phyloP scores from a whole-genome alignment of 805 yeast species.

The Ogataea polymorpha region DNA sequence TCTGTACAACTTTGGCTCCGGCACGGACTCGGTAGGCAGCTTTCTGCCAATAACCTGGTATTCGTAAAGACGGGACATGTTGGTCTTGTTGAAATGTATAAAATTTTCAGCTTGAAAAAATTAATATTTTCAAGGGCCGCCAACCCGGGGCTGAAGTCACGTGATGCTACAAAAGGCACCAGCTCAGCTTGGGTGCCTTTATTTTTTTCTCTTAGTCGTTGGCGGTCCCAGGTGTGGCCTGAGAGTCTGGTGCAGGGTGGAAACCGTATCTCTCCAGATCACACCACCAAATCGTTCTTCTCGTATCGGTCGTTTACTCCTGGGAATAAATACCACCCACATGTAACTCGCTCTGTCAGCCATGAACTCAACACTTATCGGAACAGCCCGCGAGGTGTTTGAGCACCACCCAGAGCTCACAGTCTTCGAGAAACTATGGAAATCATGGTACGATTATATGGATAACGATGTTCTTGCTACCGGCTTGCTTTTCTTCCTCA shows the following conservation, averaged over 20 bases:
- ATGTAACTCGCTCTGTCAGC: too few species aligned
- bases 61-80: conserved; percentile 91
- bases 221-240: too few species aligned
- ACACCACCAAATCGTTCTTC: conserved; percentile 4
- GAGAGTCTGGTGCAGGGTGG: too few species aligned
- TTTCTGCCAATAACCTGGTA: conserved; percentile 99
- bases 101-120: conserved; percentile 10
- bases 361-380: conserved; percentile 6
- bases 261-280: not conserved
- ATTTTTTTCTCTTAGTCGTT: too few species aligned
- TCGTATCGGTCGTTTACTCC: conserved; percentile 8
- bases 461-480: conserved; percentile 56
- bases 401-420: conserved; percentile 42
- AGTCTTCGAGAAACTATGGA: conserved; percentile 48
- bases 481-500: conserved; percentile 51
- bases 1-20: conserved; percentile 99
- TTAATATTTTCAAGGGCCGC: conserved; percentile 9
- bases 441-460: conserved; percentile 52
- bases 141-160: conserved; percentile 6
- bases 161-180: not conserved
- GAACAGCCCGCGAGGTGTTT: conserved; percentile 28
- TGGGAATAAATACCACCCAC: not conserved
- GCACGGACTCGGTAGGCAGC: conserved; percentile 97
- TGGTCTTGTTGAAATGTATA: conserved; percentile 21
- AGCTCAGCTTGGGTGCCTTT: too few species aligned